Base-by-base conservation (phyloP, 2,329 filamentous ascomycete genomes). In the Aspergillus piperis region DNA sequence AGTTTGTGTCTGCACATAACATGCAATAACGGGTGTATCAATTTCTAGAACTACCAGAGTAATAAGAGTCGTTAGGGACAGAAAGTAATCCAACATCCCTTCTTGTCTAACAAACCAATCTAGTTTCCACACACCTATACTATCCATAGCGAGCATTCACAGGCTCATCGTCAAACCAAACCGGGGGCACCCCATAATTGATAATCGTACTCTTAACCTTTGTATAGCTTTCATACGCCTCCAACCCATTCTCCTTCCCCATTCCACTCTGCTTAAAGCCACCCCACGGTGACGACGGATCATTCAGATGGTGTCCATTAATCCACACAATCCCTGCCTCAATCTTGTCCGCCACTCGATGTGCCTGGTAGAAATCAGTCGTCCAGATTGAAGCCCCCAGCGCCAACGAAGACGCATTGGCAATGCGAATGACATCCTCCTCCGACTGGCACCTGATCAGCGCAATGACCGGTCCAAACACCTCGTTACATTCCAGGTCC, bases 251-350 rank as follows among this genome's bases (percentile, higher is more conserved):
- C 78, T 92, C 89, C 62, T 88, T 90, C 1, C 88, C 89, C 0
- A 91, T 82, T 1, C 89, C 89, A 64, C 85, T 88, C 1, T 83
- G 81, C 66, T 86, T 86, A 30, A 84, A 78, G 1, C 88, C 86
- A 25, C 88, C 89, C 88, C 88, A 89, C 0, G 89, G 86, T 60
- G 87, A 88, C 65, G 87, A 87, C 0, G 88, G 88, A 65, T 90
- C 88, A 66, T 90, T 91, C 36, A 88, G 82, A 70, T 91, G 88
- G 73, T 91, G 88, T 0, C 77, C 81, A 63, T 81, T 83, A 15
- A 77, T 72, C 78, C 70, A 82, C 30, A 78, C 75, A 30, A 83
- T 82, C 1, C 80, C 81, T 1, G 81, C 77, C 15, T 83, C 80
- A 13, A 84, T 82, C 15, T 68, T 69, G 3, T 77, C 77, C 0